Conservation (phyloP, 2,329 filamentous ascomycete species). For the Pestalotiopsis sp. region DNA sequence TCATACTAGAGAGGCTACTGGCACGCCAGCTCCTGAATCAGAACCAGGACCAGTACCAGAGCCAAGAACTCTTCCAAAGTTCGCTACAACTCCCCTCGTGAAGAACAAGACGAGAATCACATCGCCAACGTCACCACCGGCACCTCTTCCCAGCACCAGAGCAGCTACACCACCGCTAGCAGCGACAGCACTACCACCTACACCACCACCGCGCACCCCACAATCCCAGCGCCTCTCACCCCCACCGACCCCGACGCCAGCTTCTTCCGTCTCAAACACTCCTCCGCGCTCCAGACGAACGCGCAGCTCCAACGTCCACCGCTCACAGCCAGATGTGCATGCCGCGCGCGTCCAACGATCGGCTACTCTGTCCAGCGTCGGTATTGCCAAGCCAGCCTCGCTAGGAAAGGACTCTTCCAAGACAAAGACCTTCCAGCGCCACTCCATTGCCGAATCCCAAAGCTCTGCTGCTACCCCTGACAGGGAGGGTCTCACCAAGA, state of each 20-base stretch:
- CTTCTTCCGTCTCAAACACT: not conserved
- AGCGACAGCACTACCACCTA: not conserved
- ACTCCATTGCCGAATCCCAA: slow-evolving; percentile 31
- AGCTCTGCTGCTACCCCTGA: slow-evolving; percentile 49
- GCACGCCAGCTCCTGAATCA: not conserved
- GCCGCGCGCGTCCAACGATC: slow-evolving; percentile 48
- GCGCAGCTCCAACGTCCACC: slow-evolving; percentile 20
- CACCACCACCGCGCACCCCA: not conserved
- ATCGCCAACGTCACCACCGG: not conserved
- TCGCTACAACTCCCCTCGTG: not conserved
- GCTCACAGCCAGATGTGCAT: slow-evolving; percentile 40
- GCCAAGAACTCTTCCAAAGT: not conserved
- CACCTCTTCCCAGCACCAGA: not conserved
- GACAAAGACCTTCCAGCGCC: slow-evolving; percentile 32
- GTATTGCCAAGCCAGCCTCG: slow-evolving; percentile 25
- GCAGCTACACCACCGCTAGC: not conserved
- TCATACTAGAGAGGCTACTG: not conserved
- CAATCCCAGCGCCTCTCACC: not conserved
- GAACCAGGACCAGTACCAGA: not conserved
- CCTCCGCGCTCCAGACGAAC: slow-evolving; percentile 17
- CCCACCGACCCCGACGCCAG: not conserved
- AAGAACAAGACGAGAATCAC: not conserved
- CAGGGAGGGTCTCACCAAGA: slow-evolving; percentile 48
- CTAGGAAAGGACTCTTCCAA: slow-evolving; percentile 17
- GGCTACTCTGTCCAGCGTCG: slow-evolving; percentile 33